These are phyloP conservation scores for Coemansia sp. DNA, from an alignment of 192 early-diverging fungal genomes.

Conservation along the genomic window DNA sequence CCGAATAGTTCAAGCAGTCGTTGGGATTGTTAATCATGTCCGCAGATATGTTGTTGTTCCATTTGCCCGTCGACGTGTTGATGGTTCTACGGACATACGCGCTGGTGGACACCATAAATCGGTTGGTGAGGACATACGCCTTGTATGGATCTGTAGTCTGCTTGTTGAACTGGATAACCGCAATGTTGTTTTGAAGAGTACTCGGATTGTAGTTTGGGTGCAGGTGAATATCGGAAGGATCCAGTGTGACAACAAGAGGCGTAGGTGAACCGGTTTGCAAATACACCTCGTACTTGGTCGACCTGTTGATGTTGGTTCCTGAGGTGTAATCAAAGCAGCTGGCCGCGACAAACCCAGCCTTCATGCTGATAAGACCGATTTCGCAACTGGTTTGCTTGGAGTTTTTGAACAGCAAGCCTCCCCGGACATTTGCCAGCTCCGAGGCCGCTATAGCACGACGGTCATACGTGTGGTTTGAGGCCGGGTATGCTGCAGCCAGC, in stretches of 20 bases:
- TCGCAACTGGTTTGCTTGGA: conserved; percentile 16
- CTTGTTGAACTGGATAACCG: conserved; percentile 23
- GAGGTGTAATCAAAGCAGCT: conserved; percentile 12
- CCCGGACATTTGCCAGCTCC: neutral
- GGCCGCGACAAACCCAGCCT: neutral
- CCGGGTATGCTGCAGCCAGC: neutral
- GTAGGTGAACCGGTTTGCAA: neutral
- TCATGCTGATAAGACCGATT: neutral
- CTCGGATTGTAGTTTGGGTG: conserved; percentile 15
- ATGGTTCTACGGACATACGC: neutral
- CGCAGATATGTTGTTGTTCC: neutral
- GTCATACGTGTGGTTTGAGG: neutral
- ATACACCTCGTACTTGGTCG: conserved; percentile 4
- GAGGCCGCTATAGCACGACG: neutral
- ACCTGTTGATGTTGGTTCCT: neutral
- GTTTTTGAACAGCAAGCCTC: conserved; percentile 9
- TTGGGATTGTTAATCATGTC: neutral
- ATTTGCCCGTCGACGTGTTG: neutral
- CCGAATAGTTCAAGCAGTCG: neutral
- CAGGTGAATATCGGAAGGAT: conserved; percentile 6
- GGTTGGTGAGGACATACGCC: conserved; percentile 1
- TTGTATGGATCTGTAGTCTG: conserved; percentile 5
- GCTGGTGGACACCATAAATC: neutral
- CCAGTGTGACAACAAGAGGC: neutral
- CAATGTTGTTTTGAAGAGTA: conserved; percentile 18